Evolutionary conservation across 164 flowering plant species (phyloP).

Genomic region (Dillenia suffruticosa): DNA sequence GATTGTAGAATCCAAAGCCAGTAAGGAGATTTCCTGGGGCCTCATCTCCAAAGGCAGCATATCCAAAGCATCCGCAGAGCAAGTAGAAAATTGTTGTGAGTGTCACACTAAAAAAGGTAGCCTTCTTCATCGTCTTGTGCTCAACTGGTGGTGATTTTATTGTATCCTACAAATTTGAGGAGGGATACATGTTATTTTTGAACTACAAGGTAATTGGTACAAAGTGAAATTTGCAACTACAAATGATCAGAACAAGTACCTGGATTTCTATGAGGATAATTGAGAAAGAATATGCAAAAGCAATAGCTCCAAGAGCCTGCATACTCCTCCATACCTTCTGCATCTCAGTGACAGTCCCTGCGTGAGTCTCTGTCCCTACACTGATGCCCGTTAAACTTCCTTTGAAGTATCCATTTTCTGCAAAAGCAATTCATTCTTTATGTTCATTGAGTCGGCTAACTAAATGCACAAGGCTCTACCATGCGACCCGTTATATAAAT

Average conservation of each 20-base stretch:
- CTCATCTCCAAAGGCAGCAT: conserved; percentile 59
- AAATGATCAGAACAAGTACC: conserved; percentile 16
- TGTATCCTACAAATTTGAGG: conserved; percentile 29
- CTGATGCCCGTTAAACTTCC: conserved; percentile 50
- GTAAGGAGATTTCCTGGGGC: conserved; percentile 70
- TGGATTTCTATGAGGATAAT: conserved; percentile 61
- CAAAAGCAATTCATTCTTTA: neutral
- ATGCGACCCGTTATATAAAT: too few relatives aligned
- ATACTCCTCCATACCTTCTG: conserved; percentile 48
- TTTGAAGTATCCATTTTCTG: conserved; percentile 38
- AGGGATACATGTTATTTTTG: too few relatives aligned
- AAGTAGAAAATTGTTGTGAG: conserved; percentile 57
- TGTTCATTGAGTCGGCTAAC: neutral
- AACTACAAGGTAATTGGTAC: too few relatives aligned
- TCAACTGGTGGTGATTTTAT: conserved; percentile 47
- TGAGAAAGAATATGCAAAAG: conserved; percentile 61
- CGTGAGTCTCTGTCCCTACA: conserved; percentile 27
- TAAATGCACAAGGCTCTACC: neutral
- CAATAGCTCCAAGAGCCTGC: conserved; percentile 61
- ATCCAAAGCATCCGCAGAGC: conserved; percentile 68
- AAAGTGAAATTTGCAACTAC: neutral
- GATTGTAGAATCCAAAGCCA: conserved; percentile 57
- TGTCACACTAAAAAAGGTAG: conserved; percentile 33
- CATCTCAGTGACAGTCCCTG: conserved; percentile 23
- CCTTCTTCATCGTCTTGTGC: conserved; percentile 65